A percentile compares a stretch with the other conserved stretches of the same genome.
phyloP scores from a whole-genome alignment of 2,329 filamentous ascomycete species.

The Microsporum canis region DNA sequence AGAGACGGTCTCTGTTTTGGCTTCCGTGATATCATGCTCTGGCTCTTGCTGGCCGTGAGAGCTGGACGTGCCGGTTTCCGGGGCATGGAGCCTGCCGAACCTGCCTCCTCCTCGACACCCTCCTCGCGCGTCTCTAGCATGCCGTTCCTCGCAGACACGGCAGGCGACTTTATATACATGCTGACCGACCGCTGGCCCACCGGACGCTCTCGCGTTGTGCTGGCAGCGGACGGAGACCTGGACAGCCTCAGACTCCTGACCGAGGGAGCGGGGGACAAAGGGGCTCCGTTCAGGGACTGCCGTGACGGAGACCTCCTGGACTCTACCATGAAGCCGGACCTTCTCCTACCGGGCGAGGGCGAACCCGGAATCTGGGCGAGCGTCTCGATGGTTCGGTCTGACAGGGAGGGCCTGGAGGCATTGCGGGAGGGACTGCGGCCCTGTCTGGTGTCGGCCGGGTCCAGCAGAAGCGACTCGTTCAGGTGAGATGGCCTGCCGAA shows the following conservation, averaged over 20 bases:
- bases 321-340: conserved; percentile 48
- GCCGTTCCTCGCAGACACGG: background rate
- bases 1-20: conserved; percentile 39
- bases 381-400: conserved; percentile 74
- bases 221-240: background rate
- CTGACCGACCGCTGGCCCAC: background rate
- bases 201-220: background rate
- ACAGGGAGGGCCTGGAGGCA: conserved; percentile 21
- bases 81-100: background rate
- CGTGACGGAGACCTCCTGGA: conserved; percentile 28
- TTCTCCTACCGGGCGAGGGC: conserved; percentile 54
- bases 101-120: background rate
- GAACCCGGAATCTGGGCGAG: conserved; percentile 67
- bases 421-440: conserved; percentile 5
- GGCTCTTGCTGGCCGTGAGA: background rate
- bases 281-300: conserved; percentile 5
- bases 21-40: conserved; percentile 12
- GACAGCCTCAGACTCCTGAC: background rate
- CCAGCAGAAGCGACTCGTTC: conserved; percentile 16
- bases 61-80: background rate
- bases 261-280: background rate
- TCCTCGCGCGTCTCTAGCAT: background rate
- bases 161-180: conserved; percentile 1
- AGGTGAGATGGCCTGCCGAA: background rate
- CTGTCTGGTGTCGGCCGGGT: conserved; percentile 17